Base-by-base conservation (phyloP, 2,329 filamentous ascomycete species). In the Alternaria dauci region DNA sequence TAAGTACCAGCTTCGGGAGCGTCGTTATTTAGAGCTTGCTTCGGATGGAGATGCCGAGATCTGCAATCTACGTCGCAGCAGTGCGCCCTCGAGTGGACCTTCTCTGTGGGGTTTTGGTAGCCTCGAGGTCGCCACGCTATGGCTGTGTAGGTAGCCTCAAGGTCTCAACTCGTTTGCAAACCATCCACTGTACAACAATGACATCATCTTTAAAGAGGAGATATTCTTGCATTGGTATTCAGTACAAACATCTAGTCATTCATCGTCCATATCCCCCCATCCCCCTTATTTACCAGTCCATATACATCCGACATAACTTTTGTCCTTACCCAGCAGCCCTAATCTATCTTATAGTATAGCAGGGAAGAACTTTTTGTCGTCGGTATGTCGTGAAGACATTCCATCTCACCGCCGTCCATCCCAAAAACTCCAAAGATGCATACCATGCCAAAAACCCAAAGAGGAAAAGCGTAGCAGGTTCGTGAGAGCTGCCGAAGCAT, bases 141-240 rank as follows among this genome's bases (percentile, higher is more conserved):
- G 32, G 32, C 12, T 38, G 34, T n/a, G 34, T n/a, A 38, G 16
- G 8, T 38, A 16, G 16, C 34, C 34, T 38, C n/a, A n/a, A 18
- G 16, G 0, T 8, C 34, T 36, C 34, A 38, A 38, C 4, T n/a
- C 14, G 8, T 38, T n/a, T n/a, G 16, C 32, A 30, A 30, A 30
- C 9, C 28, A 30, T 30, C 9, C 28, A 30, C 11, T 30, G 28
- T 30, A 30, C 28, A 8, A 30, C 28, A 1, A 30, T 11, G 32
- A 36, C 18, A 41, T 18, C 18, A 6, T 41, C 9, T 39, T 12
- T 30, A 23, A 60, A 60, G 58, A 60, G 58, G 58, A 60, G 58
- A 60, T 60, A 52, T 57, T 50, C 32, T 56, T 60, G 58, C 47
- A 57, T 60, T 60, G 58, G 39, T 57, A 57, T 57, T 60, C 42